These are phyloP conservation scores for Sporothrix schenckii DNA, from an alignment of 2,329 filamentous ascomycete species.

Conservation along the genomic window DNA sequence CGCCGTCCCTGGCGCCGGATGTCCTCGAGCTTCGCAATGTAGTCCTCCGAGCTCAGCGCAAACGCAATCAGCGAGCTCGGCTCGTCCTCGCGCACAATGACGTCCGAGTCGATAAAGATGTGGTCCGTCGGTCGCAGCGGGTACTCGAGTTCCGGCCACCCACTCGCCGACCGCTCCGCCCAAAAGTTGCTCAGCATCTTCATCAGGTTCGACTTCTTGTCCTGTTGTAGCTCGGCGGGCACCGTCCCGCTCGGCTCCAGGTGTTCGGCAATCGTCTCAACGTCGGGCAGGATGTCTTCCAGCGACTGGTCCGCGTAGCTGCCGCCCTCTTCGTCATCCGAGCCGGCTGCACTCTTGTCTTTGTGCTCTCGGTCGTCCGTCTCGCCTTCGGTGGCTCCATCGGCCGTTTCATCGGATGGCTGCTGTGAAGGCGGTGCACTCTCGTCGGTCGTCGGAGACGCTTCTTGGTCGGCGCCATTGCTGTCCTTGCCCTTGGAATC, in stretches of 20 bases:
- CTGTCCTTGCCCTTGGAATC: neutral
- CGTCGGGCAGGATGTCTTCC: constrained; percentile 68
- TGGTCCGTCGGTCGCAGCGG: constrained; percentile 86
- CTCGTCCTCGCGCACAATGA: constrained; percentile 96
- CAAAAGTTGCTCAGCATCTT: constrained; percentile 97
- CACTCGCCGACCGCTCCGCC: constrained; percentile 95
- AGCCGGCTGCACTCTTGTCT: constrained; percentile 58
- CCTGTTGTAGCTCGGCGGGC: constrained; percentile 78
- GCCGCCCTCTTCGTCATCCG: constrained; percentile 65
- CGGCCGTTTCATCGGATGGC: constrained; percentile 11
- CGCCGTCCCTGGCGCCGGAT: constrained; percentile 57
- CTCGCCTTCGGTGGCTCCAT: constrained; percentile 43
- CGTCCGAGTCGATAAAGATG: constrained; percentile 94
- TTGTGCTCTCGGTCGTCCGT: constrained; percentile 45
- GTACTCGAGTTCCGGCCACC: constrained; percentile 91
- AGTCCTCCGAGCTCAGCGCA: constrained; percentile 84
- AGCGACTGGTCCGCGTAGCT: constrained; percentile 75
- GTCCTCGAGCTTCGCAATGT: constrained; percentile 73
- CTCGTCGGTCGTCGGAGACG: neutral
- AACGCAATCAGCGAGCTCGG: constrained; percentile 95
- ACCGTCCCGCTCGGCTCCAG: constrained; percentile 64
- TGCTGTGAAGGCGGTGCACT: constrained; percentile 40
- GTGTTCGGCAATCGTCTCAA: constrained; percentile 64
- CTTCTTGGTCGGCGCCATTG: neutral
- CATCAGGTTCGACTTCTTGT: constrained; percentile 90